Percentiles rank a stretch among this genome's conserved stretches.
Evolutionary conservation across 2,329 filamentous ascomycete species (phyloP).

Genomic region (Elsinoe ampelina): DNA sequence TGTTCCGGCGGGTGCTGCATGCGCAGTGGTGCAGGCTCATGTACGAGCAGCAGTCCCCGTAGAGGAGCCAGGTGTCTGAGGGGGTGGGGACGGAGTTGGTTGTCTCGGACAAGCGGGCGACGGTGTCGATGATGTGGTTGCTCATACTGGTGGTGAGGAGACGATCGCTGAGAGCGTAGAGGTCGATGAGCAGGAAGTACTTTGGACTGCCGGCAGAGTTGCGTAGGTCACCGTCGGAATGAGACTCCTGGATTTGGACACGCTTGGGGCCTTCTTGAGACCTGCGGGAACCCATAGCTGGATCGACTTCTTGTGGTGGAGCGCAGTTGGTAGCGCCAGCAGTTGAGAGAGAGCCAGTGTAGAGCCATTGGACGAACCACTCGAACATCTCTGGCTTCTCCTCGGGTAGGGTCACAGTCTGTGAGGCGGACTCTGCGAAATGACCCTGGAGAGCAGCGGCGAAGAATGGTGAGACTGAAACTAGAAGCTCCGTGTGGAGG

Average conservation of each 20-base stretch:
- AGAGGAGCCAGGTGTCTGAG: slow-evolving; percentile 40
- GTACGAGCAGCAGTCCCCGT: slow-evolving; percentile 24
- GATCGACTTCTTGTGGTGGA: not conserved
- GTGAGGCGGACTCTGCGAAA: slow-evolving; percentile 37
- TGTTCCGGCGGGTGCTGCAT: slow-evolving; percentile 3
- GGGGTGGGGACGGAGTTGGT: slow-evolving; percentile 44
- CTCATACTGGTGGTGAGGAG: slow-evolving; percentile 37
- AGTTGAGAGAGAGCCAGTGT: slow-evolving; percentile 32
- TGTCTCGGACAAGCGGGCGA: slow-evolving; percentile 36
- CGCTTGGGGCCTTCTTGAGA: slow-evolving; percentile 11
- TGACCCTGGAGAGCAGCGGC: slow-evolving; percentile 39
- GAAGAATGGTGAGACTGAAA: slow-evolving; percentile 41
- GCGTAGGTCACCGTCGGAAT: slow-evolving; percentile 30
- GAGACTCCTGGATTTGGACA: not conserved
- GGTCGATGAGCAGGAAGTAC: slow-evolving; percentile 41
- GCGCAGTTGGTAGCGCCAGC: slow-evolving; percentile 7
- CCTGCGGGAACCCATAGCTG: slow-evolving; percentile 16
- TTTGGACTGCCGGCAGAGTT: slow-evolving; percentile 40
- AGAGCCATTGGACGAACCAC: slow-evolving; percentile 44
- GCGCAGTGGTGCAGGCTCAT: slow-evolving; percentile 10
- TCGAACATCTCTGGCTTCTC: slow-evolving; percentile 39
- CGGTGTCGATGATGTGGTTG: slow-evolving; percentile 36
- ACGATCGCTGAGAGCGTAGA: slow-evolving; percentile 39
- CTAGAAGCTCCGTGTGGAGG: slow-evolving; percentile 42
- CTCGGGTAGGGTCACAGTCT: slow-evolving; percentile 36